Base-by-base conservation (phyloP, 1,284 basidiomycete species). In the Tremellales sp. region DNA sequence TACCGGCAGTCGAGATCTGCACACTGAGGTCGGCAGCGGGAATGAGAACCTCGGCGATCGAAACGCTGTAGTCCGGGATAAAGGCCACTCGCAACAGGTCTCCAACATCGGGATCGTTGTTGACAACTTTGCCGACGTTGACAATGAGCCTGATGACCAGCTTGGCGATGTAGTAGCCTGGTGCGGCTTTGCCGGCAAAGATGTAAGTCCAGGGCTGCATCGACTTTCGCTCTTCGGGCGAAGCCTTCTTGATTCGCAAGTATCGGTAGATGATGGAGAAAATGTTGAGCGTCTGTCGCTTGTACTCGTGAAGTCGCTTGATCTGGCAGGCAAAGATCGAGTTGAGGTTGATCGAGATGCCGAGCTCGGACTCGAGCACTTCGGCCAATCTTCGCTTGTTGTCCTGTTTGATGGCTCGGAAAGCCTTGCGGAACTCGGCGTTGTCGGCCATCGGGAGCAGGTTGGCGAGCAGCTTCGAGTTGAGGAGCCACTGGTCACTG, bases 1-100 rank as follows among this genome's bases (percentile, higher is more conserved):
- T 94, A 44, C 92, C 91, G 2, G 90, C 91, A 8, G 91, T 94
- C 27, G 86, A 89, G 72, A 96, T 94, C 72, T 94, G 92, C 66
- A 93, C 87, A 54, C 83, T 85, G 75, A 94, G 86, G 68, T 94
- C 90, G 17, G 86, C 86, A 5, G 92, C 87, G 15, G 91, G 92
- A 56, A 93, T 90, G 61, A 96, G 79, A 36, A 94, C 78, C 71
- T 96, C 91, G 2, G 90, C 90, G 46, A 92, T 77, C 13, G 89
- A 90, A 40, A 93, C 77, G 45, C 68, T 65, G 75, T 93, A 92
- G 70, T 93, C 89, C 0, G 76, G 75, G 12, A 78, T 79, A 83
- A 92, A 92, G 75, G 84, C 86, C 52, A 93, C 79, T 46, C 82
- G 83, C 56, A 94, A 82, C 56, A 86, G 82, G 54, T 89, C 79